Conservation (phyloP, 306 rosid genomes). For the Lathyrus aphaca region DNA sequence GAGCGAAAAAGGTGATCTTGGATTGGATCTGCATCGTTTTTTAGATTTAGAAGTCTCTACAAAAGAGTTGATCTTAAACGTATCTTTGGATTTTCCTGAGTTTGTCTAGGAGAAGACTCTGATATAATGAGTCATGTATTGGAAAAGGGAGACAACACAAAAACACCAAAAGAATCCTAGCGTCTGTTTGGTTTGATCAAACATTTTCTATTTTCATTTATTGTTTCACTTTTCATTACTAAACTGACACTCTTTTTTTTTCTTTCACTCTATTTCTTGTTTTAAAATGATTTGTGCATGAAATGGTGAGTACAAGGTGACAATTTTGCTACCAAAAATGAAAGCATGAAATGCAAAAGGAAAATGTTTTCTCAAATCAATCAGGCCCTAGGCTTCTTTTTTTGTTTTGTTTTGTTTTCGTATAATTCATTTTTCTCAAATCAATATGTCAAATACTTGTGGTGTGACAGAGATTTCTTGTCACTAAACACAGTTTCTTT, state of each 20-base stretch:
- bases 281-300: neutral
- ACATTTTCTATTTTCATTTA: too few species aligned
- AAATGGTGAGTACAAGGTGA: neutral
- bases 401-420: too few species aligned
- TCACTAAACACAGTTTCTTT: neutral
- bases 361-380: neutral
- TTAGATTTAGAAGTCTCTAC: too few species aligned
- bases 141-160: neutral
- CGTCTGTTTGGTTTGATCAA: neutral
- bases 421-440: neutral
- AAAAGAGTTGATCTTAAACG: too few species aligned
- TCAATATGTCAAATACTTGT: neutral
- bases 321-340: neutral
- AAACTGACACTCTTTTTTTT: neutral
- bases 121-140: neutral
- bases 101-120: slow-evolving; percentile 3
- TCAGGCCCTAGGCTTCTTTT: neutral
- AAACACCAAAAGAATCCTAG: neutral
- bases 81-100: neutral
- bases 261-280: neutral
- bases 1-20: too few species aligned
- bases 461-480: neutral
- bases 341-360: neutral
- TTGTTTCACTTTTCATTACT: neutral
- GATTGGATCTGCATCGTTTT: too few species aligned